Conservation (phyloP, 345 rosid species). For the Heritiera littoralis region DNA sequence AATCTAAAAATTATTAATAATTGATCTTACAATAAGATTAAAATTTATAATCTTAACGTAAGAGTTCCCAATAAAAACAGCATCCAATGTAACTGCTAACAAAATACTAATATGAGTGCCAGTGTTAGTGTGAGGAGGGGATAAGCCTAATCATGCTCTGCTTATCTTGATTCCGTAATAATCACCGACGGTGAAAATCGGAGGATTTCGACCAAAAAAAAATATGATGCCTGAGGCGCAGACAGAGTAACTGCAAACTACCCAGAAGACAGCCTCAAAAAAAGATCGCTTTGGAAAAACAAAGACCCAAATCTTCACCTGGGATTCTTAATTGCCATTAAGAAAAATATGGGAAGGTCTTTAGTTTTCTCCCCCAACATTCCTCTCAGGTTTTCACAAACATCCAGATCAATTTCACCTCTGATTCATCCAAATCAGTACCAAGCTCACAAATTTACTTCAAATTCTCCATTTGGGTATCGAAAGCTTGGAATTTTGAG, state of each 20-base stretch:
- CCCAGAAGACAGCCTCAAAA: not conserved
- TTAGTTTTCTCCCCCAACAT: constrained; percentile 47
- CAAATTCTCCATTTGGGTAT: constrained; percentile 31
- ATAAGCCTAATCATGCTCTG: too few relatives aligned
- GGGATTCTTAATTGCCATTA: not conserved
- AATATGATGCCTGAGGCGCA: not conserved
- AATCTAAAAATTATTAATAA: too few relatives aligned
- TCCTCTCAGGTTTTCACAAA: constrained; percentile 41
- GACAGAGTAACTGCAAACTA: not conserved
- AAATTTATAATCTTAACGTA: too few relatives aligned
- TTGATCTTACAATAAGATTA: too few relatives aligned
- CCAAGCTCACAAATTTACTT: constrained; percentile 20
- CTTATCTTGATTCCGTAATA: too few relatives aligned
- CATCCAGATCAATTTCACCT: constrained; percentile 37
- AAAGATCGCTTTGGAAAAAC: not conserved
- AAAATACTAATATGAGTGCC: too few relatives aligned
- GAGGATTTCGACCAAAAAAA: too few relatives aligned
- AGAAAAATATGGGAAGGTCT: constrained; percentile 45
- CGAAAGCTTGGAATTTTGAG: constrained; percentile 22
- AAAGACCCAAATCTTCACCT: not conserved
- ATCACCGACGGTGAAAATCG: too few relatives aligned
- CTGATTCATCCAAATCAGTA: constrained; percentile 26
- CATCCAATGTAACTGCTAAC: too few relatives aligned
- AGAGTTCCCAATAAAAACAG: too few relatives aligned
- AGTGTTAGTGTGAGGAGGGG: too few relatives aligned